Evolutionary conservation across 257 asterid genomes (phyloP), one percentile per base, ranked within the genome.

Genomic region (Fraxinus quadrangulata): DNA sequence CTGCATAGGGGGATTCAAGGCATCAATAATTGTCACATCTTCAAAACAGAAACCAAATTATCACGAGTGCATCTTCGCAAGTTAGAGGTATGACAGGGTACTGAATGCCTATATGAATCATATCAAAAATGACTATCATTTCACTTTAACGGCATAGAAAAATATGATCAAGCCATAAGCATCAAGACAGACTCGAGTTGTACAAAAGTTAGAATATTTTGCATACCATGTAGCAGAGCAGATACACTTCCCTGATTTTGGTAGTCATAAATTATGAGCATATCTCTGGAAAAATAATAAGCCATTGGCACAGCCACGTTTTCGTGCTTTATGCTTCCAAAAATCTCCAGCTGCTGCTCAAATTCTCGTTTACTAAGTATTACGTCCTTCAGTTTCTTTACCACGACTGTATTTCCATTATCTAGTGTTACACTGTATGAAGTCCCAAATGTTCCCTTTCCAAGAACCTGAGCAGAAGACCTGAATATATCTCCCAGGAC

Each of bases 361-460:
- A 54, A 54, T 54, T 54, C 23, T 54, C 65, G 24, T 19, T 54
- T 0, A 16, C 10, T 19, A 19, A 19, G 23, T 6, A 6, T 36
- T 6, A 76, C 75, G 65, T 76, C 81, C 73, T 40, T 81, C 59
- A 81, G 17, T 47, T 77, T 65, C 76, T 81, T 81, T 68, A 81
- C 81, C 28, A 56, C 81, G 66, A 76, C 37, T 13, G 39, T 51
- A 13, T 71, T 72, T 6, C 56, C 81, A 51, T 77, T 78, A 59
- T 81, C 84, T 63, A 81, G 28, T 0, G 63, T 21, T 59, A 72
- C 84, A 40, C 40, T 81, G 30, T 81, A 81, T 21, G 77, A 39
- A 11, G 70, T 81, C 47, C 84, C 84, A 11, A 76, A 76, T 28
- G 77, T 76, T 28, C 81, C 84, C 59, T 76, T 76, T 42, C 84